Evolutionary conservation across 2,329 filamentous ascomycete genomes (phyloP).

Genomic region (Sclerotinia spermophila): DNA sequence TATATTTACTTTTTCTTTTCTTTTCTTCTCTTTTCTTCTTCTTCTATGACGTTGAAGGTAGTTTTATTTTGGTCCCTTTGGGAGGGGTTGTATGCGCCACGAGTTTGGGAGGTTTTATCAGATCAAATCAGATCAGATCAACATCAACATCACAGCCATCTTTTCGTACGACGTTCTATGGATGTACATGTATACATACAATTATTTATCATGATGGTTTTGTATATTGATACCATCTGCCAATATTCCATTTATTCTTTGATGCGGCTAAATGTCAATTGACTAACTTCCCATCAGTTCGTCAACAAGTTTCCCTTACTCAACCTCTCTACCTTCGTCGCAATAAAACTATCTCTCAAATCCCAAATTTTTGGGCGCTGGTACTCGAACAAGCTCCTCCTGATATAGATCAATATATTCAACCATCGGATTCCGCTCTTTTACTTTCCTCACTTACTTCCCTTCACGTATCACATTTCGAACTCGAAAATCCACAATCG

Average conservation of each 20-base stretch:
- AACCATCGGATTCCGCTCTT: slow-evolving; percentile 71
- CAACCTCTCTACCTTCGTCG: slow-evolving; percentile 74
- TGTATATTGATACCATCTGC: background rate
- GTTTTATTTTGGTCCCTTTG: background rate
- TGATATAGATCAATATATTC: slow-evolving; percentile 85
- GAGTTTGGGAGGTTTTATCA: background rate
- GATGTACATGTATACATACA: background rate
- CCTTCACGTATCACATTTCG: slow-evolving; percentile 75
- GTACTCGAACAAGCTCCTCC: slow-evolving; percentile 83
- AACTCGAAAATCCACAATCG: slow-evolving; percentile 57
- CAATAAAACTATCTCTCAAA: slow-evolving; percentile 63
- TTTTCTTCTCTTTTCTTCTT: slow-evolving; percentile 37
- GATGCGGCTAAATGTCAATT: background rate
- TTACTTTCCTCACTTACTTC: slow-evolving; percentile 65
- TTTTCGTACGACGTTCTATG: background rate
- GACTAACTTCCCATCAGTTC: slow-evolving; percentile 49
- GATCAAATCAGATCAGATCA: slow-evolving; percentile 15
- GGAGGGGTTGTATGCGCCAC: slow-evolving; percentile 16
- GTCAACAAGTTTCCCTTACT: slow-evolving; percentile 66
- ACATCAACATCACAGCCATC: too few species aligned
- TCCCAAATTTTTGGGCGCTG: slow-evolving; percentile 91
- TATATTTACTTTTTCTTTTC: slow-evolving; percentile 38
- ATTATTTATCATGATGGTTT: background rate
- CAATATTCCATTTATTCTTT: background rate
- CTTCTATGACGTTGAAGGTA: background rate